Percentiles rank a stretch among this genome's conserved stretches.
These are phyloP conservation scores for Viridothelium virens DNA, from an alignment of 495 filamentous ascomycete genomes.

Conservation along the genomic window DNA sequence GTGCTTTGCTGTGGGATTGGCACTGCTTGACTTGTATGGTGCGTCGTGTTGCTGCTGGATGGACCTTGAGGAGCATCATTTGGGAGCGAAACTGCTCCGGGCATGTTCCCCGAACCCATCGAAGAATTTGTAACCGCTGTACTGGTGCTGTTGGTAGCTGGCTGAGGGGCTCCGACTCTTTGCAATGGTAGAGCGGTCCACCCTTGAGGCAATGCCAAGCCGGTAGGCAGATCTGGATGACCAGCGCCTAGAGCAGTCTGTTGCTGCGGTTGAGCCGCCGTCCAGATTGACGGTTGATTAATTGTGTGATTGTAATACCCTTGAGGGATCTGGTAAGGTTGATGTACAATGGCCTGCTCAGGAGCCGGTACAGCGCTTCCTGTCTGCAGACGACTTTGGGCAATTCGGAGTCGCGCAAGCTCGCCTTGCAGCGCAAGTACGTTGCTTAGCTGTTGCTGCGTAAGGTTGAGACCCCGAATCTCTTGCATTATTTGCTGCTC, in stretches of 20 bases:
- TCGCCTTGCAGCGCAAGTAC: slow-evolving; percentile 56
- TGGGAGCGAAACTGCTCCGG: neutral
- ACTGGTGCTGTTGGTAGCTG: neutral
- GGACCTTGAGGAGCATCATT: neutral
- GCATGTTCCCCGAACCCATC: neutral
- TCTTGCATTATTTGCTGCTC: slow-evolving; percentile 62
- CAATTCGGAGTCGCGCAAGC: slow-evolving; percentile 49
- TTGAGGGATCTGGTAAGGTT: neutral
- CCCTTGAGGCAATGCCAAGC: slow-evolving; percentile 26
- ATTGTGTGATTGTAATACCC: neutral
- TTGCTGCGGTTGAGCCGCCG: slow-evolving; percentile 14
- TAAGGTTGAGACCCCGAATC: slow-evolving; percentile 46
- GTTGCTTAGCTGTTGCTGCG: slow-evolving; percentile 49
- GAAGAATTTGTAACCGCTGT: neutral
- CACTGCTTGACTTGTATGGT: neutral
- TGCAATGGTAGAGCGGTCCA: slow-evolving; percentile 28
- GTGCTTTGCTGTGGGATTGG: neutral
- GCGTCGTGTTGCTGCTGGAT: neutral
- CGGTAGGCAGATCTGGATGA: slow-evolving; percentile 20
- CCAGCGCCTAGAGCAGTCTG: slow-evolving; percentile 16
- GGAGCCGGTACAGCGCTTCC: neutral
- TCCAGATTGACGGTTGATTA: neutral
- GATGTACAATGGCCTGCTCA: neutral
- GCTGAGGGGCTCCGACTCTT: slow-evolving; percentile 13
- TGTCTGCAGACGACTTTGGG: slow-evolving; percentile 7